These are phyloP conservation scores for Rhinocladiella mackenziei DNA, from an alignment of 2,329 filamentous ascomycete genomes.

Conservation along the genomic window DNA sequence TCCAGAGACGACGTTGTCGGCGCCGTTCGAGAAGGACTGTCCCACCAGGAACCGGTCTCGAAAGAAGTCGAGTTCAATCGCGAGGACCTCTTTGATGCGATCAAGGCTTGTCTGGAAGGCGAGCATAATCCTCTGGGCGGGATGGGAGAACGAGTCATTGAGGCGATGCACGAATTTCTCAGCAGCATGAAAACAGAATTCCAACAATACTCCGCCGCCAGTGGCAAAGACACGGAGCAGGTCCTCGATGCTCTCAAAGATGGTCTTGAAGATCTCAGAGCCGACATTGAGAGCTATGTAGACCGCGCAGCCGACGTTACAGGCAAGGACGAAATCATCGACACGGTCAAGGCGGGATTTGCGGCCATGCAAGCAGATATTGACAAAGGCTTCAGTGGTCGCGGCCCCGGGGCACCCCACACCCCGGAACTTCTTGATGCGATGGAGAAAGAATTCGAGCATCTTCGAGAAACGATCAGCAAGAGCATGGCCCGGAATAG, in stretches of 20 bases:
- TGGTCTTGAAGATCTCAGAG: constrained; percentile 73
- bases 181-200: constrained; percentile 61
- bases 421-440: constrained; percentile 67
- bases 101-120: constrained; percentile 54
- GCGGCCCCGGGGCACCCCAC: constrained; percentile 44
- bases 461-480: constrained; percentile 73
- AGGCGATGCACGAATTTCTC: constrained; percentile 56
- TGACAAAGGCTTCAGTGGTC: constrained; percentile 49
- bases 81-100: constrained; percentile 55
- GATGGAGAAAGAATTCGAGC: constrained; percentile 76
- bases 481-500: constrained; percentile 60
- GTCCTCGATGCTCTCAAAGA: constrained; percentile 84
- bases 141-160: constrained; percentile 57
- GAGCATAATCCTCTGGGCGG: constrained; percentile 50
- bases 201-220: constrained; percentile 75
- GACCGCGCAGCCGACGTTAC: constrained; percentile 65
- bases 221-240: constrained; percentile 79
- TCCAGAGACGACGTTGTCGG: constrained; percentile 46
- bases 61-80: constrained; percentile 59
- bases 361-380: constrained; percentile 59
- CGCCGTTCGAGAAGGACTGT: constrained; percentile 58
- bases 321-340: constrained; percentile 73
- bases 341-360: constrained; percentile 61
- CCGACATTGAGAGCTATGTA: constrained; percentile 77
- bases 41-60: constrained; percentile 42